Evolutionary conservation across 2,329 filamentous ascomycete species (phyloP), one percentile per base, ranked within the genome.

Genomic region (Ascocoryne sarcoides): DNA sequence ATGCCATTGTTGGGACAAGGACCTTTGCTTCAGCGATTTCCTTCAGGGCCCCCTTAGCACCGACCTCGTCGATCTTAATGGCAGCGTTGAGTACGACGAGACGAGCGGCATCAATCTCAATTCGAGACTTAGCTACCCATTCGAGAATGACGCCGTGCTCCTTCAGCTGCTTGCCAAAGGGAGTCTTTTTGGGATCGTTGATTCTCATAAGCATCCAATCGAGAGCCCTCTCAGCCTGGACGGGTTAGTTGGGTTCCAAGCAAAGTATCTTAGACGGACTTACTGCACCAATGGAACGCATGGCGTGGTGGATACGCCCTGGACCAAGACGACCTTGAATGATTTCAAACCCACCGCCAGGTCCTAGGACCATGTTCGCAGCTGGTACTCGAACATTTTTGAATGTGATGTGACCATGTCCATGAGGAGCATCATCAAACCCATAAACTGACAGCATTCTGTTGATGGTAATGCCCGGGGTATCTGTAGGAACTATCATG

Each of bases 21-120:
- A 96, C 82, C 72, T 98, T 98, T 50, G 92, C 90, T 66, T 95
- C 77, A 18, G 89, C 90, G 52, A 98, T 98, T 63, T 96, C 87
- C 62, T 83, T 87, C 46, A 95, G 75, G 0, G 90, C 87, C 50
- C 79, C 77, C 70, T 96, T 96, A 53, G 92, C 84, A 52, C 90
- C 83, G 15, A 80, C 75, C 52, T 84, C 75, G 65, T 98, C 92
- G 68, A 98, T 96, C 67, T 86, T 87, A 63, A 93, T 83, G 45
- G 92, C 92, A 1, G 92, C 92, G 65, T 96, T 95, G 49, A 95
- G 78, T 5, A 96, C 92, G 30, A 92, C 66, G 9, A 98, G 75
- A 26, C 92, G 84, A 0, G 90, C 86, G 1, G 89, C 79, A 62
- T 96, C 90, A 58, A 98, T 95, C 60, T 96, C 90, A 52, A 96